These are phyloP conservation scores for Sanghuangporus baumii DNA, from an alignment of 1,284 basidiomycete species.

Conservation along the genomic window DNA sequence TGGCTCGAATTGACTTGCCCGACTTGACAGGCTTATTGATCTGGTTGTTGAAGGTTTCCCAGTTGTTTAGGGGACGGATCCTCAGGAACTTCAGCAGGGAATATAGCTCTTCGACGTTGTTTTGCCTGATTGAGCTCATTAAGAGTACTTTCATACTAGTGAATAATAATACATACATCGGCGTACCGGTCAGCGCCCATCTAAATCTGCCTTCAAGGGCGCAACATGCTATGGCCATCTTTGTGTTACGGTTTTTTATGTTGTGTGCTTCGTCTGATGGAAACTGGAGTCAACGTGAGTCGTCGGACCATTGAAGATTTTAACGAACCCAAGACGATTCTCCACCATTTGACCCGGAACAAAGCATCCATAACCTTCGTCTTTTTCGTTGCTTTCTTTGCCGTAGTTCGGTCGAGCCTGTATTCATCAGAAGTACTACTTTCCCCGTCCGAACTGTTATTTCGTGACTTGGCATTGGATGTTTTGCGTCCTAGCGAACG, in stretches of 20 bases:
- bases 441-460: slow-evolving; percentile 25
- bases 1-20: slow-evolving; percentile 64
- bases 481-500: background rate
- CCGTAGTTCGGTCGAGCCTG: slow-evolving; percentile 37
- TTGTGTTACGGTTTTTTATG: slow-evolving; percentile 91
- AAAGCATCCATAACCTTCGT: slow-evolving; percentile 57
- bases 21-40: slow-evolving; percentile 79
- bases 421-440: slow-evolving; percentile 30
- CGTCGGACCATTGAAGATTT: slow-evolving; percentile 17
- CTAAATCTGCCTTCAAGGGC: slow-evolving; percentile 74
- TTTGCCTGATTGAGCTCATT: slow-evolving; percentile 47
- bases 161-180: slow-evolving; percentile 52
- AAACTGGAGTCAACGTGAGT: background rate
- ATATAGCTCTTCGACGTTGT: slow-evolving; percentile 86
- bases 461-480: slow-evolving; percentile 28
- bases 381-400: slow-evolving; percentile 30
- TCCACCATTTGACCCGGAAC: slow-evolving; percentile 79
- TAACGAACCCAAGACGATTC: slow-evolving; percentile 72
- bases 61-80: slow-evolving; percentile 79
- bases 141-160: background rate
- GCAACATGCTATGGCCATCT: slow-evolving; percentile 78
- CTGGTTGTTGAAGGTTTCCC: slow-evolving; percentile 71
- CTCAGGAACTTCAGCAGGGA: slow-evolving; percentile 87
- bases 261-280: slow-evolving; percentile 89
- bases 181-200: slow-evolving; percentile 90